These are phyloP conservation scores for Scenedesmus sp. DNA, from an alignment of 163 green algal species.

Conservation along the genomic window DNA sequence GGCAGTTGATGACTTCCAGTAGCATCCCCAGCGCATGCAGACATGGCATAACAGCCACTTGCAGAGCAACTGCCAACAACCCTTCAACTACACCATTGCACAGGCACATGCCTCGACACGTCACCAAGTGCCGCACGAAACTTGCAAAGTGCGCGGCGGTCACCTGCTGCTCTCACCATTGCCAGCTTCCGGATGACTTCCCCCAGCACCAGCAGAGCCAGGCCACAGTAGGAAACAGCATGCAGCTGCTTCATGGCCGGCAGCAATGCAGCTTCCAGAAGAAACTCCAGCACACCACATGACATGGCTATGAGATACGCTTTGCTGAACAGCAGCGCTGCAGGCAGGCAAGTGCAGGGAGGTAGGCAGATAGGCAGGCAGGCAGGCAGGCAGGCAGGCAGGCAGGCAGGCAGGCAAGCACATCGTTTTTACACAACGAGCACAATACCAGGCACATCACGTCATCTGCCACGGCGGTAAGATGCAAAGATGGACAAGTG, in stretches of 20 bases:
- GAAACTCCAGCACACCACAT: conserved; percentile 71
- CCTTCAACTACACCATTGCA: background rate
- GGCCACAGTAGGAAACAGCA: conserved; percentile 53
- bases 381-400: background rate
- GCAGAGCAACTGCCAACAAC: no score
- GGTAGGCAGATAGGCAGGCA: background rate
- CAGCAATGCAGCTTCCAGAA: conserved; percentile 56
- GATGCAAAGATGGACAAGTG: background rate
- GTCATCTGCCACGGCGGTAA: no score
- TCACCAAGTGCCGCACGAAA: background rate
- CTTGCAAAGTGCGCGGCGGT: background rate
- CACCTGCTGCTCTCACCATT: conserved; percentile 67
- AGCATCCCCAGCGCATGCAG: background rate
- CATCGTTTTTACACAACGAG: no score
- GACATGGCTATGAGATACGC: conserved; percentile 80
- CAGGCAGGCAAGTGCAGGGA: background rate
- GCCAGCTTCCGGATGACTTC: conserved; percentile 80
- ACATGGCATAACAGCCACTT: no score
- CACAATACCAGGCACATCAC: no score
- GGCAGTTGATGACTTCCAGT: background rate
- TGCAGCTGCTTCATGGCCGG: conserved; percentile 57
- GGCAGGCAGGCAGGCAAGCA: background rate
- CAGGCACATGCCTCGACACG: background rate
- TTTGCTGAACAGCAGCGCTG: conserved; percentile 80
- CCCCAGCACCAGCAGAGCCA: conserved; percentile 69